These are phyloP conservation scores for Ampelomyces quisqualis DNA, from an alignment of 2,329 filamentous ascomycete genomes.

Conservation along the genomic window DNA sequence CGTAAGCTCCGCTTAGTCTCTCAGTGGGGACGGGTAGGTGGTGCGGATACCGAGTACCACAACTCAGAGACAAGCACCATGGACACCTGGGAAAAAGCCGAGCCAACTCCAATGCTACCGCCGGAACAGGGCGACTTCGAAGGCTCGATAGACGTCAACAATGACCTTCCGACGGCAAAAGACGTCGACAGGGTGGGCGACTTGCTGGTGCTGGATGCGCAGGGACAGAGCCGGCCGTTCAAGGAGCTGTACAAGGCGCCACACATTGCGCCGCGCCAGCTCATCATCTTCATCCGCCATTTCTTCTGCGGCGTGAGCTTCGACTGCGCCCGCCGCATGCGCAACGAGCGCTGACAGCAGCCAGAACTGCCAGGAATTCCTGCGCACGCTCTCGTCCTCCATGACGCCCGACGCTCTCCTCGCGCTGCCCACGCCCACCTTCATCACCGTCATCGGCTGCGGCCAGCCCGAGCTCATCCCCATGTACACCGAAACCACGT, in stretches of 20 bases:
- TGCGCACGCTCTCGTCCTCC: constrained; percentile 61
- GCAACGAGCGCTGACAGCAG: neutral
- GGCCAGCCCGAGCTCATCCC: constrained; percentile 68
- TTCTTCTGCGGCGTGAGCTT: constrained; percentile 80
- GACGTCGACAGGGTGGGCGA: constrained; percentile 35
- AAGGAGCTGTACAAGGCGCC: constrained; percentile 40
- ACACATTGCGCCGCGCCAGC: constrained; percentile 50
- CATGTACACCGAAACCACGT: constrained; percentile 63
- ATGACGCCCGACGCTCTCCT: constrained; percentile 51
- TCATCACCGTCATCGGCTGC: constrained; percentile 70
- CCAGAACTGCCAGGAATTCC: constrained; percentile 77
- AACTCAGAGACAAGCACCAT: no score
- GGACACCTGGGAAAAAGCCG: no score
- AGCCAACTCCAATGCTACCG: constrained; percentile 36
- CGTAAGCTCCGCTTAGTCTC: no score
- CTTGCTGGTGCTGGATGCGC: constrained; percentile 39
- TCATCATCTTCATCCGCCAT: constrained; percentile 74
- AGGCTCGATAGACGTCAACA: constrained; percentile 41
- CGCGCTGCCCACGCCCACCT: constrained; percentile 57
- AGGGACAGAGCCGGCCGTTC: constrained; percentile 41
- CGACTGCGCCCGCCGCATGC: no score
- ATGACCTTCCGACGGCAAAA: constrained; percentile 37
- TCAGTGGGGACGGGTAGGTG: no score
- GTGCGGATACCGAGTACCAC: no score
- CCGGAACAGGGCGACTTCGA: constrained; percentile 38